These are phyloP conservation scores for Lichtheimia ramosa DNA, from an alignment of 371 early-diverging fungal species.

Conservation along the genomic window DNA sequence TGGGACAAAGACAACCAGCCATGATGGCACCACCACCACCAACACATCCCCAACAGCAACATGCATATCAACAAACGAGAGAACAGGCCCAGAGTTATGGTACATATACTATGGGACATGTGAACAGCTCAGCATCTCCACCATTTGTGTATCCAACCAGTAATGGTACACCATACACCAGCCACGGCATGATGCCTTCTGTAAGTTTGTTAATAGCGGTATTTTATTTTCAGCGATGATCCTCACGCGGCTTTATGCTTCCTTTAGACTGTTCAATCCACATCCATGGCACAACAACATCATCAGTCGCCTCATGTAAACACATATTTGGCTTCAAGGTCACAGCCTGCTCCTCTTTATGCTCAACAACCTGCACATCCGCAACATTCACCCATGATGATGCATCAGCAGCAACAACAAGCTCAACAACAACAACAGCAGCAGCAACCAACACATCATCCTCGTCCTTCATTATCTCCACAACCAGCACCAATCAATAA, in stretches of 20 bases:
- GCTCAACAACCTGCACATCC: constrained; percentile 7
- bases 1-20: neutral
- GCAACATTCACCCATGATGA: constrained; percentile 7
- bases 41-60: constrained; percentile 1
- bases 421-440: neutral
- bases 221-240: no score
- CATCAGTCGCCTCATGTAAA: no score
- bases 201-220: neutral
- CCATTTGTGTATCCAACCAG: constrained; percentile 2
- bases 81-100: neutral
- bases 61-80: neutral
- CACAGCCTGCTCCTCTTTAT: constrained; percentile 8
- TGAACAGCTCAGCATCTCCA: constrained; percentile 6
- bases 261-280: no score
- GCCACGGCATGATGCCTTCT: neutral
- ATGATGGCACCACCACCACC: constrained; percentile 8
- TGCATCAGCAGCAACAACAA: constrained; percentile 6
- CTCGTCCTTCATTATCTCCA: constrained; percentile 9
- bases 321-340: constrained; percentile 4
- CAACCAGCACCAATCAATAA: constrained; percentile 7
- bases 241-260: no score
- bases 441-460: neutral
- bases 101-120: neutral
- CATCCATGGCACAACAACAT: no score
- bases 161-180: neutral